Evolutionary conservation across 495 filamentous ascomycete species (phyloP).

Genomic region (Platismatia glauca): DNA sequence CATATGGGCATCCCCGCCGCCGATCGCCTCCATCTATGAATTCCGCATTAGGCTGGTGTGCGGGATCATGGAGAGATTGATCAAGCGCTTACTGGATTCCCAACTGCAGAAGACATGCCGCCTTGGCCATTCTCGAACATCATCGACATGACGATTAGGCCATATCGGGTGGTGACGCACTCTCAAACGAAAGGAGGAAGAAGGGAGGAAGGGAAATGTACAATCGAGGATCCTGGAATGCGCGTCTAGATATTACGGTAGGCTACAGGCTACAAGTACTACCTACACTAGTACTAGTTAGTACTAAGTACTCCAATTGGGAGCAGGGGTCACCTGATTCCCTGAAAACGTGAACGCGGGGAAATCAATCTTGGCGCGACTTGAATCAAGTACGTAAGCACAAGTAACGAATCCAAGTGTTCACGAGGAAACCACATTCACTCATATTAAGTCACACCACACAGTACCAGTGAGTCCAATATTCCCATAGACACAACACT

Average conservation of each 20-base stretch:
- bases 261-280: too few relatives aligned
- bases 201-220: neutral
- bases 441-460: too few relatives aligned
- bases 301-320: too few relatives aligned
- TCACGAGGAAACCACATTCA: too few relatives aligned
- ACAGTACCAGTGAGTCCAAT: neutral
- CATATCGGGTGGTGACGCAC: constrained; percentile 4
- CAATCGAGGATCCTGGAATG: too few relatives aligned
- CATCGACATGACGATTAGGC: constrained; percentile 18
- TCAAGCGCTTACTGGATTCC: constrained; percentile 13
- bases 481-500: neutral
- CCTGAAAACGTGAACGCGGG: constrained; percentile 8
- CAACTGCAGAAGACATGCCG: constrained; percentile 15
- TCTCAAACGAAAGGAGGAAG: neutral
- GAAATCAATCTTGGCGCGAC: neutral
- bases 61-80: neutral
- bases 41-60: neutral
- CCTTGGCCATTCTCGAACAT: constrained; percentile 23
- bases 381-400: too few relatives aligned
- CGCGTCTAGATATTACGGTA: too few relatives aligned
- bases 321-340: too few relatives aligned
- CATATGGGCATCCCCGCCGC: constrained; percentile 30
- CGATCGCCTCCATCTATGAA: constrained; percentile 21
- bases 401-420: too few relatives aligned
- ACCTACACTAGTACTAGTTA: too few relatives aligned